Evolutionary conservation across 176 grass and related monocot species (phyloP), one percentile per base, ranked within the genome.

Genomic region (Eragrostis nindensis): DNA sequence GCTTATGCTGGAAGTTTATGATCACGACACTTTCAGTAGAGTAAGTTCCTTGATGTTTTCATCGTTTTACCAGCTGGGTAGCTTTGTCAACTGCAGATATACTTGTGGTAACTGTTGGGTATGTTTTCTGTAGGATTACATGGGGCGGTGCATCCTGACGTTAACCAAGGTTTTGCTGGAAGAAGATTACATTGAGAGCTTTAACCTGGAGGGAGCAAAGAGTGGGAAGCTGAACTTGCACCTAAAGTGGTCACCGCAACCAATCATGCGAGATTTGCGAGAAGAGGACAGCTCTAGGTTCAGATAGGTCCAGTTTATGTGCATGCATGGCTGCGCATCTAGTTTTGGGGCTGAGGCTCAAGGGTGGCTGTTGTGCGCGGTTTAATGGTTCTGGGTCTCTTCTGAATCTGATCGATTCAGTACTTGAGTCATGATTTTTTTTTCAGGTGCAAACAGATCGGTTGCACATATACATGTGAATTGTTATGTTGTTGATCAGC

Each of bases 1-100:
- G 92, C 90, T 98, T 49, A 93, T 98, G 74, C 73, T 98, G 75
- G 96, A 98, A 90, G 86, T 95, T 52, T 98, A 86, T 81, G 92
- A 98, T 19, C 96, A 93, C 17, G 96, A 98, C 75, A 98, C 96
- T 61, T 98, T 95, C 56, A 76, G 88, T 30, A 95, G 94, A 92
- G 92, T 98, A 80, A 73, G 83, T 88, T 69, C 43, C 43, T 82
- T 79, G 52, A 79, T 71, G 6, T 55, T 75, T 41, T 66, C 0
- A 44, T 66, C 12, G 7, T 66, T 16, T 13, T 75, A 60, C 9
- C 29, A 19, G 13, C 18, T 11, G 1, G 25, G 36, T 82, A 57
- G 6, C 22, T 67, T 25, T 60, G 47, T 30, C 59, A 59, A 26
- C 47, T 71, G 39, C 6, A 64, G 43, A 72, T 41, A 7, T 30